Percentiles rank a stretch among this genome's conserved stretches.
phyloP scores from a whole-genome alignment of 805 yeast genomes.

The Ogataea paraovalis region DNA sequence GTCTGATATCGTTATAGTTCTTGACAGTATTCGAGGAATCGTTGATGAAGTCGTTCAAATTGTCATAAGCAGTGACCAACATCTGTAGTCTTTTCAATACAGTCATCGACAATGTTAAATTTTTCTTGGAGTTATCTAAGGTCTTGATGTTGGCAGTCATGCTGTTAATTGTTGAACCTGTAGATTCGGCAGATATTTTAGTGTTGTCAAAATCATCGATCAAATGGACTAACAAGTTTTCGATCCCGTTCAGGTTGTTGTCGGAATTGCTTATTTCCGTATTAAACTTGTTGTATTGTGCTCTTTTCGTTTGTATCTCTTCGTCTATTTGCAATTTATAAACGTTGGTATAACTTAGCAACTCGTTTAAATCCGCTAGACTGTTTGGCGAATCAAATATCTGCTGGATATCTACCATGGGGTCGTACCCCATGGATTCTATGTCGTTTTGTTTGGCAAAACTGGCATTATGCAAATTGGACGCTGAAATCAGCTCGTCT shows the following conservation, averaged over 20 bases:
- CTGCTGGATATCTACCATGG: conserved; percentile 46
- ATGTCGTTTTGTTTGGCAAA: conserved; percentile 14
- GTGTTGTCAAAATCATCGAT: conserved; percentile 44
- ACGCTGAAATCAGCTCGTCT: conserved; percentile 23
- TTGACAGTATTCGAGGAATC: conserved; percentile 23
- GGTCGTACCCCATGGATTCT: conserved; percentile 45
- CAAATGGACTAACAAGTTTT: conserved; percentile 37
- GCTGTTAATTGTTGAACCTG: conserved; percentile 57
- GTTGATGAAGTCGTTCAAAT: conserved; percentile 45
- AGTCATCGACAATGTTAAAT: conserved; percentile 80
- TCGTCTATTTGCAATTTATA: conserved; percentile 48
- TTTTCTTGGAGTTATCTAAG: conserved; percentile 79
- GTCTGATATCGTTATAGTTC: conserved; percentile 51
- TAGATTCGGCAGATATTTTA: conserved; percentile 43
- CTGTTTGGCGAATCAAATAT: conserved; percentile 50
- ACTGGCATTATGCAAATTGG: conserved; percentile 7
- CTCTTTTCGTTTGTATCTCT: conserved; percentile 39
- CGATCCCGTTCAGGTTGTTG: conserved; percentile 22
- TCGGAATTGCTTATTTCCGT: conserved; percentile 18
- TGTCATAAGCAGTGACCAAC: conserved; percentile 70
- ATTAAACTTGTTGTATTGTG: conserved; percentile 29
- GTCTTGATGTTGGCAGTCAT: conserved; percentile 77
- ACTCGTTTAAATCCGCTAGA: conserved; percentile 46
- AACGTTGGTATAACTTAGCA: conserved; percentile 44
- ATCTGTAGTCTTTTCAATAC: conserved; percentile 82